Evolutionary conservation across 208 protist species (phyloP), one percentile per base, ranked within the genome.

Genomic region (Tritrichomonas musculus): DNA sequence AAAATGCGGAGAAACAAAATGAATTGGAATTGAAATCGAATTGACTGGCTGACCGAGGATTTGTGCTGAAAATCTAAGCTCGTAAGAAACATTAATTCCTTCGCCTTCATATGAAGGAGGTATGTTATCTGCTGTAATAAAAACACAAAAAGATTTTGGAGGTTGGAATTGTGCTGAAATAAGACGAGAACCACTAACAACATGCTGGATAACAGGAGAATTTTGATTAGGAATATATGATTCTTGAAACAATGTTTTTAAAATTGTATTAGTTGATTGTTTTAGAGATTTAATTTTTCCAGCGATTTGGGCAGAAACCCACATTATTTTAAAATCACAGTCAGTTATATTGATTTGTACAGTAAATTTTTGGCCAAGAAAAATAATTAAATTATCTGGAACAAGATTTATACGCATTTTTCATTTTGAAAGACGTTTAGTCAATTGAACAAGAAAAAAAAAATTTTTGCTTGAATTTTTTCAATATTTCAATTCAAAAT

Each of bases 271-370:
- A 33, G 47, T 47, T 20, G 77, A 53, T 39, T 25, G 47, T 47
- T 88, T 88, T 55, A 50, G 57, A 39, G 77, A 53, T 39, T 57
- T 25, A 17, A 88, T 47, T 57, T 88, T 88, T 88, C 77, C 77
- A 11, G 77, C 47, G n/a, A 88, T 88, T 88, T 88, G 77, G 0
- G 77, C 77, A 33, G 77, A 88, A 88, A 88, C 47, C 77, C 77
- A 88, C 41, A 53, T 60, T 17, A 88, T 39, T 55, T 50, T 25
- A 44, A 47, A 39, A 0, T 44, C 41, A 20, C 41, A 44, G 9
- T 88, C 77, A 5, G 77, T 27, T 60, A 88, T 88, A 14, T 44
- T 33, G 33, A 88, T 57, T 57, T 88, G 77, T 0, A 88, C 47
- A 27, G 47, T 88, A 30, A 88, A 88, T 8, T 88, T 47, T 39